These are phyloP conservation scores for Cyclotella sp. DNA, from an alignment of 108 stramenopile genomes.

Conservation along the genomic window DNA sequence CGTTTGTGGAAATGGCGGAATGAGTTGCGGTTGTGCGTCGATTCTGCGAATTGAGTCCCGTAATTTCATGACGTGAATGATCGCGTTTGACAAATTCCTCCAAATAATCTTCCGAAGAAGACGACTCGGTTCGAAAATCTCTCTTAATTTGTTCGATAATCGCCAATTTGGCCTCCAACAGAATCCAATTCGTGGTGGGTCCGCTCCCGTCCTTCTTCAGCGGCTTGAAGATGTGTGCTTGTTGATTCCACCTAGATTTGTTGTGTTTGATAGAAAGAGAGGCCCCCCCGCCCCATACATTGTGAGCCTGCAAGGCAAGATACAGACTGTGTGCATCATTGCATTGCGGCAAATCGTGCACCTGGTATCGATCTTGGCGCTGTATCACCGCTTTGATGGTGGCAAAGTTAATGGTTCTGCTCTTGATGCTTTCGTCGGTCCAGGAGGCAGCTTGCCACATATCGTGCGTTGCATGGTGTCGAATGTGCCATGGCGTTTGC, in stretches of 20 bases:
- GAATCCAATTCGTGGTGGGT: conserved; percentile 52
- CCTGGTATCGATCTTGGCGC: conserved; percentile 48
- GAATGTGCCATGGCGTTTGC: conserved; percentile 25
- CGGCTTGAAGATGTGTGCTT: conserved; percentile 57
- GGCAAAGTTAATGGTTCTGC: conserved; percentile 50
- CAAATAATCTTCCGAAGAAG: conserved; percentile 34
- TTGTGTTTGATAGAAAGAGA: neutral
- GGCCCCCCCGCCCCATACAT: conserved; percentile 36
- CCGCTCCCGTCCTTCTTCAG: conserved; percentile 45
- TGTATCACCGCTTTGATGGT: conserved; percentile 56
- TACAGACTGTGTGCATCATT: conserved; percentile 44
- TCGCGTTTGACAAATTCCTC: conserved; percentile 53
- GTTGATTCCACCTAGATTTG: conserved; percentile 25
- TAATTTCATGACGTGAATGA: conserved; percentile 27
- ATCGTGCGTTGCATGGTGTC: conserved; percentile 23
- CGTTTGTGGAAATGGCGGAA: neutral
- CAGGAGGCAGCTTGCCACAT: conserved; percentile 44
- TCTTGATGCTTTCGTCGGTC: conserved; percentile 48
- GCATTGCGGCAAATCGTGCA: conserved; percentile 50
- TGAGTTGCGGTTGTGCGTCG: neutral
- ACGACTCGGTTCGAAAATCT: conserved; percentile 5
- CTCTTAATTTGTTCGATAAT: conserved; percentile 29
- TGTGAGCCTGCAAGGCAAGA: conserved; percentile 30
- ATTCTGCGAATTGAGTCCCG: neutral
- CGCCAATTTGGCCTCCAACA: conserved; percentile 47